phyloP scores from a whole-genome alignment of 345 rosid genomes.

The Eucalyptus marginata region DNA sequence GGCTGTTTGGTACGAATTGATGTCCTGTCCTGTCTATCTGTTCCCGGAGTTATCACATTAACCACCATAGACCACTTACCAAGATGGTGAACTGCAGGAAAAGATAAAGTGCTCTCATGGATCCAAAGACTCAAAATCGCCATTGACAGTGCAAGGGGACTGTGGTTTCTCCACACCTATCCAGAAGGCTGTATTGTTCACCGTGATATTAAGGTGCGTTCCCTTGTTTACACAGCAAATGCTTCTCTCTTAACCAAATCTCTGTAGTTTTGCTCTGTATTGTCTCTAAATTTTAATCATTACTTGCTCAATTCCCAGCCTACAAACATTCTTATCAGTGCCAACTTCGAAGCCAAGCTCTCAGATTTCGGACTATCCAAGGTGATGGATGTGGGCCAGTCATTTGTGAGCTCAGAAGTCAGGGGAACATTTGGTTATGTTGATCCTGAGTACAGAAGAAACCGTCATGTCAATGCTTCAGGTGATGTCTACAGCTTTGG shows the following conservation, averaged over 20 bases:
- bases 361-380: constrained; percentile 50
- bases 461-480: constrained; percentile 37
- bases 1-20: constrained; percentile 35
- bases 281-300: not conserved
- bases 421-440: constrained; percentile 61
- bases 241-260: not conserved
- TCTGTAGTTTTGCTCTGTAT: not conserved
- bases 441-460: constrained; percentile 44
- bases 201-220: constrained; percentile 30
- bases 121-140: constrained; percentile 39
- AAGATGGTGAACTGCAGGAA: constrained; percentile 16
- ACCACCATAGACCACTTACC: not conserved
- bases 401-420: constrained; percentile 53
- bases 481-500: constrained; percentile 57
- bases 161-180: constrained; percentile 44
- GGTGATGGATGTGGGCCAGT: constrained; percentile 43
- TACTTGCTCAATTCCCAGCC: constrained; percentile 14
- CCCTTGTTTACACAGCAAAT: not conserved
- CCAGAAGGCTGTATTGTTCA: constrained; percentile 47
- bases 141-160: constrained; percentile 32
- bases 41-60: not conserved
- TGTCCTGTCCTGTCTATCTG: not conserved
- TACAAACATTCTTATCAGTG: constrained; percentile 39
- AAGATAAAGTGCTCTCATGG: constrained; percentile 32
- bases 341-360: constrained; percentile 42